Base-by-base conservation (phyloP, 2,329 filamentous ascomycete species). In the Elsinoe batatas region DNA sequence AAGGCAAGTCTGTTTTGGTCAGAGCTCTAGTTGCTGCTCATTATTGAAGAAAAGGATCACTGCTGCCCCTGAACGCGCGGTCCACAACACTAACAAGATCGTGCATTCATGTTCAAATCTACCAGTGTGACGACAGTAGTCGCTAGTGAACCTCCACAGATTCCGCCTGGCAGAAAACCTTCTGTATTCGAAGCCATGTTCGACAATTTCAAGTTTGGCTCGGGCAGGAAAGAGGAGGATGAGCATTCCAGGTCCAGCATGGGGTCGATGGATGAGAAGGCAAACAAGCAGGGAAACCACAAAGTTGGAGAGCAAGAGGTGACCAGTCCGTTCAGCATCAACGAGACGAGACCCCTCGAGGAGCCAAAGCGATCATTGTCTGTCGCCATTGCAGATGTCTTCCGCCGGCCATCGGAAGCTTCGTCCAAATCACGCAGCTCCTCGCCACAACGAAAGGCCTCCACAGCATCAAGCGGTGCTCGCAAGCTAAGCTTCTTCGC, bases 151-250 rank as follows among this genome's bases (percentile, higher is more conserved):
- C n/a, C 15, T 30, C 36, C 36, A 10, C 38, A 35, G 11, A 7
- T 36, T 15, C 30, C 51, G 15, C 51, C 51, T 32, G 36, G 51
- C 17, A 42, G 38, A 20, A 42, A 42, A n/a, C 10, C 26, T 42
- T 54, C 38, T 5, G 20, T 44, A 8, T 37, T 55, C 30, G 38
- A 47, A 30, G 32, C 17, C 26, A 55, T 55, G 53, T 55, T 55
- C 40, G 53, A 55, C 38, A 46, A 46, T 8, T 55, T 55, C 53
- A 55, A 55, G 42, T 55, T 55, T n/a, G 53, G 40, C 8, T 30
- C 22, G 38, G 17, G n/a, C 13, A 37, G 33, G 38, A 38, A 47
- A 22, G 53, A 46, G 53, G 53, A 37, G 38, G 40, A 44, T 17
- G 51, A 26, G 22, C 35, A 46, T 13, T 35, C 53, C 5, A 44